A percentile compares a stretch with the other conserved stretches of the same genome.
Conservation (phyloP, 78 protist genomes). For the Isochrysis galbana region DNA sequence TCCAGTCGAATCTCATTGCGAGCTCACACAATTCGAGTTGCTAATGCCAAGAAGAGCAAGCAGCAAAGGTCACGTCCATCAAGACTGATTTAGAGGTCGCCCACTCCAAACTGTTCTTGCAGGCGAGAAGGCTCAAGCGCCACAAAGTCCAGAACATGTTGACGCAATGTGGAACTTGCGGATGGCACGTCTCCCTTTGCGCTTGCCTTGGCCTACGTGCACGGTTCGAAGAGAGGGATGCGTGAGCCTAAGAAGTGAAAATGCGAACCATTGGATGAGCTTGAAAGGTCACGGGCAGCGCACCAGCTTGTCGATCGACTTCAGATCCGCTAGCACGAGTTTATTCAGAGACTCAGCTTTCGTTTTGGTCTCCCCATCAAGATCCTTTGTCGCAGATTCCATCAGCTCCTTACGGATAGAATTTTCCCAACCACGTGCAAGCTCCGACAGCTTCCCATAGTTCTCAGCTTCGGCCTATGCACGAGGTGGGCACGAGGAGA, state of each 20-base stretch:
- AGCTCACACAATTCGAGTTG: too few species aligned
- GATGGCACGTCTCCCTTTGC: background rate
- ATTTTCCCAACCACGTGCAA: background rate
- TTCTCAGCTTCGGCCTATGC: background rate
- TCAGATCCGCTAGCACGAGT: background rate
- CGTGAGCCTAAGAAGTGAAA: background rate
- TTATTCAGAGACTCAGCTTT: background rate
- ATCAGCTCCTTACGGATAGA: background rate
- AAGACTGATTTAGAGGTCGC: background rate
- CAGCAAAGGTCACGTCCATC: too few species aligned
- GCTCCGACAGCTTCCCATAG: background rate
- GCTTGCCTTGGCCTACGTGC: background rate
- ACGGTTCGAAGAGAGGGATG: background rate
- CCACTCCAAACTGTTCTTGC: background rate
- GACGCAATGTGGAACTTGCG: background rate
- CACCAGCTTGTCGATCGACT: background rate
- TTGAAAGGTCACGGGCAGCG: background rate
- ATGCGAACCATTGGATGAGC: background rate
- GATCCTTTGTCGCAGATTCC: background rate
- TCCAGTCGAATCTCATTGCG: too few species aligned
- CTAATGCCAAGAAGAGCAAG: too few species aligned
- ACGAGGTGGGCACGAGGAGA: too few species aligned
- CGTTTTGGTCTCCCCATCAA: background rate
- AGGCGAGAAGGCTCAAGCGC: background rate
- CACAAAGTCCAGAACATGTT: background rate